These are phyloP conservation scores for Alternaria panax DNA, from an alignment of 2,329 filamentous ascomycete species.

Conservation along the genomic window DNA sequence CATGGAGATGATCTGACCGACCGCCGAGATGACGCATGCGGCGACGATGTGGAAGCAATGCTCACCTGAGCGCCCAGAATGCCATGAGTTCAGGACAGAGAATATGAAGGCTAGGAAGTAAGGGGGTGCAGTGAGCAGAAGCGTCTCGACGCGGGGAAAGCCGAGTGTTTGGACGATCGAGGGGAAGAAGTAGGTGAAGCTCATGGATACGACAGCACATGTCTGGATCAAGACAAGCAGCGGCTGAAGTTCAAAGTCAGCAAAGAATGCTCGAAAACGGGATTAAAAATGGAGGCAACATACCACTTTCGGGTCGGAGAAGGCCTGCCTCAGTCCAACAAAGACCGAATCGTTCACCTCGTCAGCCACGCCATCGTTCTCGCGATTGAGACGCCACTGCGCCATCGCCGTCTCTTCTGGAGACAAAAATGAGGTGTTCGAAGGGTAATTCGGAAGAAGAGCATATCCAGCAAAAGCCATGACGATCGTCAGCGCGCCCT, in stretches of 20 bases:
- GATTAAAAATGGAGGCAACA: too few relatives aligned
- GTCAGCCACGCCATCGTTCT: slow-evolving; percentile 24
- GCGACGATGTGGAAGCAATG: slow-evolving; percentile 56
- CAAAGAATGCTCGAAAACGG: neutral
- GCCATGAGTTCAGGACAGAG: slow-evolving; percentile 63
- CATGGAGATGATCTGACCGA: slow-evolving; percentile 50
- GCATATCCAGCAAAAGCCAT: slow-evolving; percentile 50
- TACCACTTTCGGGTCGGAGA: slow-evolving; percentile 58
- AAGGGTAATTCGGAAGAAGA: slow-evolving; percentile 59
- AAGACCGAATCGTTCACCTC: slow-evolving; percentile 26
- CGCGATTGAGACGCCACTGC: slow-evolving; percentile 30
- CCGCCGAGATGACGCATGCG: slow-evolving; percentile 23
- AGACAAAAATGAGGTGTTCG: slow-evolving; percentile 55
- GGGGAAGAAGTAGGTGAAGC: slow-evolving; percentile 71
- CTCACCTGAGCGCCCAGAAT: slow-evolving; percentile 62
- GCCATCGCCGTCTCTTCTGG: slow-evolving; percentile 30
- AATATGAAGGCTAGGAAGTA: slow-evolving; percentile 66
- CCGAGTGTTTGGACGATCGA: slow-evolving; percentile 67
- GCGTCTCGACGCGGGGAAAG: slow-evolving; percentile 60
- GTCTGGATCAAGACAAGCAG: slow-evolving; percentile 60
- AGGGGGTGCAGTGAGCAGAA: slow-evolving; percentile 65
- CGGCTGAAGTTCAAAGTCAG: slow-evolving; percentile 1
- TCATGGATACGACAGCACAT: slow-evolving; percentile 52
- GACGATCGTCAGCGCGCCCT: slow-evolving; percentile 29
- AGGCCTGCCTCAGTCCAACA: slow-evolving; percentile 57